Evolutionary conservation across 192 early-diverging fungal species (phyloP).

Genomic region (Helicostylum pulchrum): DNA sequence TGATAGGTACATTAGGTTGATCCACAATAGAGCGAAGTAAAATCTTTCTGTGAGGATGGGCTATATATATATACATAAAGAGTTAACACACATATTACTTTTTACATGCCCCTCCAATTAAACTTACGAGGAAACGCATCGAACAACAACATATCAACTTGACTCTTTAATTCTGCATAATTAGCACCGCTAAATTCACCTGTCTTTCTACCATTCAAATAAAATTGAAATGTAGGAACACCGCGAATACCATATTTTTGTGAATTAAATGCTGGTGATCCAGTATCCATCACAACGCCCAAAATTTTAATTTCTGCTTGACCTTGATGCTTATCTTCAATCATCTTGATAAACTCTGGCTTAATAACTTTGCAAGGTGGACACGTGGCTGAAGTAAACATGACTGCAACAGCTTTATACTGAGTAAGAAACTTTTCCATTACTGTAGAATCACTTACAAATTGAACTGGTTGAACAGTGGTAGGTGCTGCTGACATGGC

Average conservation of each 20-base stretch:
- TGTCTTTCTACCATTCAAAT: conserved; percentile 50
- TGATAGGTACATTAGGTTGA: conserved; percentile 41
- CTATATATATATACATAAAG: conserved; percentile 32
- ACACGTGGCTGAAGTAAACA: conserved; percentile 69
- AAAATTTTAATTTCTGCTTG: conserved; percentile 34
- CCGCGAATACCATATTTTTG: conserved; percentile 52
- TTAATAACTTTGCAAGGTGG: conserved; percentile 66
- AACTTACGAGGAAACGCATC: conserved; percentile 61
- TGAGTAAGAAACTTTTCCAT: conserved; percentile 43
- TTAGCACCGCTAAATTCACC: conserved; percentile 64
- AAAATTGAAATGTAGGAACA: conserved; percentile 74
- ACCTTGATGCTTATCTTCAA: conserved; percentile 42
- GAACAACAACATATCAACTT: conserved; percentile 58
- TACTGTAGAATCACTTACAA: conserved; percentile 36
- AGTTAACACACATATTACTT: background rate
- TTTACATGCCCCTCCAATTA: background rate
- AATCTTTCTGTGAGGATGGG: conserved; percentile 58
- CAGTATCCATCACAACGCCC: conserved; percentile 63
- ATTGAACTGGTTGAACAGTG: conserved; percentile 28
- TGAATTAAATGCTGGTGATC: conserved; percentile 46
- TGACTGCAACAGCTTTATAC: conserved; percentile 56
- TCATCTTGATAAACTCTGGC: conserved; percentile 62
- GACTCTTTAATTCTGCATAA: conserved; percentile 51
- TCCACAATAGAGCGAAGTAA: conserved; percentile 38
- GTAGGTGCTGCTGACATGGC: conserved; percentile 26